A percentile compares a stretch with the other conserved stretches of the same genome.
Evolutionary conservation across 2,329 filamentous ascomycete genomes (phyloP).

Genomic region (Onygenales sp.): DNA sequence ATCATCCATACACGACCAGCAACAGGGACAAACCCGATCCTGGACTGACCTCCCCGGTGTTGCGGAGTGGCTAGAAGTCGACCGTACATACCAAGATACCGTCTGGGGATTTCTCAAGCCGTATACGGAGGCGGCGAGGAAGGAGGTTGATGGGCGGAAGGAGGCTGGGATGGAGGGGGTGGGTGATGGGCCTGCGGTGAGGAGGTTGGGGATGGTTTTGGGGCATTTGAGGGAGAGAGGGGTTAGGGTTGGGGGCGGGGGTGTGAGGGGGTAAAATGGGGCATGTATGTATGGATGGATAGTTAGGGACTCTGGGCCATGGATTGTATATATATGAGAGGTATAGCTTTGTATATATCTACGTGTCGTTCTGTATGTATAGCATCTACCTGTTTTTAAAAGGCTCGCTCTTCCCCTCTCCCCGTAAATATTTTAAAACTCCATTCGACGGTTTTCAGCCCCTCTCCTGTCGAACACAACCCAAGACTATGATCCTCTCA

Average conservation of each 20-base stretch:
- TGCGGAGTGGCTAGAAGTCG: conserved; percentile 12
- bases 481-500: no score
- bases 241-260: background rate
- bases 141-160: conserved; percentile 9
- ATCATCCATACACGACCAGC: no score
- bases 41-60: conserved; percentile 9
- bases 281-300: no score
- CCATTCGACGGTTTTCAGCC: no score
- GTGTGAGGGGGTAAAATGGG: background rate
- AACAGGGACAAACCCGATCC: background rate
- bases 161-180: conserved; percentile 1
- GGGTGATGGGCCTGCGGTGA: conserved; percentile 12
- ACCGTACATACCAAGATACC: conserved; percentile 10
- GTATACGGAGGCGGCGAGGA: conserved; percentile 10
- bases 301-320: no score
- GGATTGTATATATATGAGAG: no score
- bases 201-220: conserved; percentile 11
- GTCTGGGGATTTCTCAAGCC: conserved; percentile 13
- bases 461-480: no score
- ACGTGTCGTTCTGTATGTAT: no score
- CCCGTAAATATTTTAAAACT: no score
- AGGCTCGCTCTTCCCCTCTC: no score
- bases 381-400: no score
- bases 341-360: no score
- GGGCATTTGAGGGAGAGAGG: conserved; percentile 9